Evolutionary conservation across 1,139 yeast genomes (phyloP), one percentile per base, ranked within the genome.

Genomic region (Pichia sp.): DNA sequence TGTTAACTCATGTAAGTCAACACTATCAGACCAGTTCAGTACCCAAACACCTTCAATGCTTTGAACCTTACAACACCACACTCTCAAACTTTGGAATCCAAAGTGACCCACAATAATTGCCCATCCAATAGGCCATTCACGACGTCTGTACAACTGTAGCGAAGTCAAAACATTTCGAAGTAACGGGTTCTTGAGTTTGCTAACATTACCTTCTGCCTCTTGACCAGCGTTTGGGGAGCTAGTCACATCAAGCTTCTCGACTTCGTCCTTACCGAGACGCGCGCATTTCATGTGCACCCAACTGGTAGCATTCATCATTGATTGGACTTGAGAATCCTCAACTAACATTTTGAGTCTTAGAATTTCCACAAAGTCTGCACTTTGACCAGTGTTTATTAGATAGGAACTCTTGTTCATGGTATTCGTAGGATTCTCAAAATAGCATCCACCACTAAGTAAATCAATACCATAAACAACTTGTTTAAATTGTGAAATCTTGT

Each of bases 81-180:
- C 72, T 38, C 67, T 64, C 7, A 75, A 61, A 14, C 66, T 64
- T 62, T 68, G 38, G 64, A 58, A 29, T 52, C 76, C 68, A 56
- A 63, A 53, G 4, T 69, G 57, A 35, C 68, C 59, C 32, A 61
- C 63, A 5, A 77, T 68, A 33, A 81, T 56, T 52, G 77, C 77
- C 88, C 88, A 81, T 38, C 77, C 73, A 3, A 74, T 61, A 1
- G 87, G 86, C 88, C 88, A 81, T 41, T 72, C 77, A 36, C 71
- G 72, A 35, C 82, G 63, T 17, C 83, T 66, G 51, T 73, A 80
- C 38, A 75, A 68, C 44, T 67, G 74, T 19, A 74, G 50, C 9
- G 48, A 37, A 20, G 50, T 40, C 27, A 48, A 44, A 17, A 48
- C 50, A 20, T 37, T 41, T 3, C 43, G 39, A 21, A 45, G 37